Evolutionary conservation across 2,329 filamentous ascomycete genomes (phyloP), one percentile per base, ranked within the genome.

Genomic region (Pestalotiopsis sp.): DNA sequence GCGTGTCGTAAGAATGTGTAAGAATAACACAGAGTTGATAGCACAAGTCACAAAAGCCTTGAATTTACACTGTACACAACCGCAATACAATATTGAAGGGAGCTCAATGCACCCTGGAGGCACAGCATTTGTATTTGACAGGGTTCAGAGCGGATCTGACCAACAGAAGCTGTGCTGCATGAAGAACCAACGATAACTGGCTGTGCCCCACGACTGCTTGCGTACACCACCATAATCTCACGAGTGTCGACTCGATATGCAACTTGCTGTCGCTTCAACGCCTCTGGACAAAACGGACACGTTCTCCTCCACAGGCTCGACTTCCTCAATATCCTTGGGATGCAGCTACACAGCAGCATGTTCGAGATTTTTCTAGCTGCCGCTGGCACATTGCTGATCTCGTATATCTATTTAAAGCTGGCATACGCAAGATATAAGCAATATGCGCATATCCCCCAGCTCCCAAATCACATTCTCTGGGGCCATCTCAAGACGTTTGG

Each of bases 401-500:
- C 61, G 36, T 49, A 52, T 5, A 11, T 64, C 61, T 64, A 49
- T 23, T 49, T 13, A 6, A 64, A 49, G 12, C 38, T 64, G n/a
- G 6, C 17, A 45, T 64, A 45, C 38, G 25, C 23, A 20, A 36
- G 61, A 25, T 6, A 49, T 40, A n/a, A 49, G 61, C 61, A 64
- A 20, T 64, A 64, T 64, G 61, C 61, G 6, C 25, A 25, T n/a
- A 25, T 64, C n/a, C 61, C 61, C 20, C 61, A 64, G 61, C 20
- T 64, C 17, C 61, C 61, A 25, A 45, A 25, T 25, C 41, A 45
- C 40, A 23, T 49, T 20, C 61, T 64, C 23, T 64, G n/a, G 38
- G 61, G 61, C 40, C 61, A 64, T 23, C 61, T 64, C 61, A 64
- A 64, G 41, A 49, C 20, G 9, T 49, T 64, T 25, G 61, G 41